phyloP scores from a whole-genome alignment of 164 flowering plant genomes.

The Annona cherimola region DNA sequence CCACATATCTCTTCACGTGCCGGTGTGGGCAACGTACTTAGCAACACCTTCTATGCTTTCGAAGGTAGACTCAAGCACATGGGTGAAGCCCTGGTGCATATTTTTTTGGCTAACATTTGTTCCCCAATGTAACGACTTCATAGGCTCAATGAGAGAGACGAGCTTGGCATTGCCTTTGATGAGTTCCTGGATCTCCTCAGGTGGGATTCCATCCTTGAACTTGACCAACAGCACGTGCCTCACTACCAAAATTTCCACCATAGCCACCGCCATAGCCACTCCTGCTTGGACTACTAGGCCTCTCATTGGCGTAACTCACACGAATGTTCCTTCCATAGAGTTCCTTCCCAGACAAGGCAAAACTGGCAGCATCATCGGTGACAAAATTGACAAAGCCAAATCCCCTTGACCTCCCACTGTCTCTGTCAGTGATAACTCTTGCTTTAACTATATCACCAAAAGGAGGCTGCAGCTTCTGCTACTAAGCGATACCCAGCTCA shows the following conservation, averaged over 20 bases:
- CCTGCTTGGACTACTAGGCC: slow-evolving; percentile 25
- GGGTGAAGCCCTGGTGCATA: slow-evolving; percentile 80
- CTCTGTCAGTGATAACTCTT: slow-evolving; percentile 66
- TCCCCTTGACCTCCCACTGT: slow-evolving; percentile 73
- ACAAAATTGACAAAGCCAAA: slow-evolving; percentile 69
- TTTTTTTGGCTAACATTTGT: slow-evolving; percentile 74
- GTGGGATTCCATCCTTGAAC: slow-evolving; percentile 61
- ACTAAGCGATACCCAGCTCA: too few relatives aligned
- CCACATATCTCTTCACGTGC: too few relatives aligned
- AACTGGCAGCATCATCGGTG: slow-evolving; percentile 40
- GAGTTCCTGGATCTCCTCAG: slow-evolving; percentile 45
- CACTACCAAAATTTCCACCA: slow-evolving; percentile 19
- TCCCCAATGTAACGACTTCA: slow-evolving; percentile 87
- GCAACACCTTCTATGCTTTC: slow-evolving; percentile 69
- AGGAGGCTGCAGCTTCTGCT: too few relatives aligned
- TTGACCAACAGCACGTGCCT: slow-evolving; percentile 31
- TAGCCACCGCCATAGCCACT: slow-evolving; percentile 23
- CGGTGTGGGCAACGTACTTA: slow-evolving; percentile 64
- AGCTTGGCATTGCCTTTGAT: slow-evolving; percentile 63
- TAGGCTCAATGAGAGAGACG: slow-evolving; percentile 53
- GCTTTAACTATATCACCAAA: too few relatives aligned
- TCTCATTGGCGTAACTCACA: slow-evolving; percentile 53
- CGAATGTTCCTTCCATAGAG: slow-evolving; percentile 58
- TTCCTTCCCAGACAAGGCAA: slow-evolving; percentile 58
- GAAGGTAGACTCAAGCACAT: slow-evolving; percentile 74